Evolutionary conservation across 2,329 filamentous ascomycete species (phyloP).

Genomic region (Hirsutella rhossiliensis): DNA sequence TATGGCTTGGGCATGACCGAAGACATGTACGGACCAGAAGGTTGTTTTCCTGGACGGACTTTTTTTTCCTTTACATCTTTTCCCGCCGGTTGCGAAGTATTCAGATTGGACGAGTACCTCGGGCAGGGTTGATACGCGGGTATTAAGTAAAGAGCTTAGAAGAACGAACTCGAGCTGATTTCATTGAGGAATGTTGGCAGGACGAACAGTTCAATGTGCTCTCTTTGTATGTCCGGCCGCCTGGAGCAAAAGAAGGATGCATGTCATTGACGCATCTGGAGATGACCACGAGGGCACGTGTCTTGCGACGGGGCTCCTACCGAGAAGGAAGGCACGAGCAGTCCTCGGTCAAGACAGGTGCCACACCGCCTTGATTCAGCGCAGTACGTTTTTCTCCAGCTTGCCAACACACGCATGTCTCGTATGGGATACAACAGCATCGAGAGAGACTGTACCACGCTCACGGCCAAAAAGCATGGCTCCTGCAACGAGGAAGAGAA

Average conservation of each 20-base stretch:
- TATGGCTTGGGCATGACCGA: constrained; percentile 19
- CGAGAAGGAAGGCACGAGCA: background rate
- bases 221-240: too few relatives aligned
- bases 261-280: too few relatives aligned
- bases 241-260: too few relatives aligned
- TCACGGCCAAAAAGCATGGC: constrained; percentile 11
- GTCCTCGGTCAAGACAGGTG: background rate
- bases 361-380: background rate
- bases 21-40: constrained; percentile 21
- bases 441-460: background rate
- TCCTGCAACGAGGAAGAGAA: constrained; percentile 14
- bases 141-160: too few relatives aligned
- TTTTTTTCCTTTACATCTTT: constrained; percentile 10
- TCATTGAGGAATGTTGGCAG: too few relatives aligned
- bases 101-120: background rate
- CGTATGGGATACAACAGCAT: background rate
- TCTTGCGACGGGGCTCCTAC: background rate
- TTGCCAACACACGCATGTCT: background rate
- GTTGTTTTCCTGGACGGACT: constrained; percentile 13
- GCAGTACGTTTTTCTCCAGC: background rate
- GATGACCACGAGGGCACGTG: too few relatives aligned
- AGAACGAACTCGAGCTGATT: too few relatives aligned
- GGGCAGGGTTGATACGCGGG: too few relatives aligned
- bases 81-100: background rate
- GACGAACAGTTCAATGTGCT: too few relatives aligned